Conservation (phyloP, 768 basidiomycete species). For the Artomyces pyxidatus region DNA sequence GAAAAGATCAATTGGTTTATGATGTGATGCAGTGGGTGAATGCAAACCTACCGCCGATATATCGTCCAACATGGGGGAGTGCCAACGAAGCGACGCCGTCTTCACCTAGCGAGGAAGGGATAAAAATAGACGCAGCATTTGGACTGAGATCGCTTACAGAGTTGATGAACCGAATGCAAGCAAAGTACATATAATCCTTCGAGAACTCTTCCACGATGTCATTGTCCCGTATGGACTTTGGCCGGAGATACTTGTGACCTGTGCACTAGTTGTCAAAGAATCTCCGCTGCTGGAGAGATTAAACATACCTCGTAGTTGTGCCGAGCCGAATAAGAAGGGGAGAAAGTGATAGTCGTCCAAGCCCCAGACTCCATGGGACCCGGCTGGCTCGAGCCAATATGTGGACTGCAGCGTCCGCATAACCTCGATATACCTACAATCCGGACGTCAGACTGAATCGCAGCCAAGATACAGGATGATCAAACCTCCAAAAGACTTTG, state of each 20-base stretch:
- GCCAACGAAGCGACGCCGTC: conserved; percentile 92
- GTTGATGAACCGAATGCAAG: conserved; percentile 94
- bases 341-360: conserved; percentile 96
- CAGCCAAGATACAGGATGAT: not conserved
- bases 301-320: conserved; percentile 55
- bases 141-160: conserved; percentile 43
- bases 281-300: not conserved
- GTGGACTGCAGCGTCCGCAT: conserved; percentile 86
- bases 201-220: conserved; percentile 91
- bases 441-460: not conserved
- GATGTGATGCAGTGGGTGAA: not conserved
- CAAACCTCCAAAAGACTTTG: conserved; percentile 86
- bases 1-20: not conserved
- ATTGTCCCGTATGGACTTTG: conserved; percentile 85
- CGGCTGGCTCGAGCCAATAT: conserved; percentile 97
- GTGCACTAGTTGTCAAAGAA: not conserved
- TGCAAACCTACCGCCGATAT: conserved; percentile 63
- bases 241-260: conserved; percentile 79
- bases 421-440: conserved; percentile 54
- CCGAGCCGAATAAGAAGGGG: conserved; percentile 81
- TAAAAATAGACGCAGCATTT: not conserved
- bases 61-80: conserved; percentile 98
- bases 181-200: conserved; percentile 93
- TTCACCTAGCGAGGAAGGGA: conserved; percentile 56
- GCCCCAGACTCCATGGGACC: conserved; percentile 99